phyloP scores from a whole-genome alignment of 805 yeast species.

The Wickerhamomyces subpelliculosus region DNA sequence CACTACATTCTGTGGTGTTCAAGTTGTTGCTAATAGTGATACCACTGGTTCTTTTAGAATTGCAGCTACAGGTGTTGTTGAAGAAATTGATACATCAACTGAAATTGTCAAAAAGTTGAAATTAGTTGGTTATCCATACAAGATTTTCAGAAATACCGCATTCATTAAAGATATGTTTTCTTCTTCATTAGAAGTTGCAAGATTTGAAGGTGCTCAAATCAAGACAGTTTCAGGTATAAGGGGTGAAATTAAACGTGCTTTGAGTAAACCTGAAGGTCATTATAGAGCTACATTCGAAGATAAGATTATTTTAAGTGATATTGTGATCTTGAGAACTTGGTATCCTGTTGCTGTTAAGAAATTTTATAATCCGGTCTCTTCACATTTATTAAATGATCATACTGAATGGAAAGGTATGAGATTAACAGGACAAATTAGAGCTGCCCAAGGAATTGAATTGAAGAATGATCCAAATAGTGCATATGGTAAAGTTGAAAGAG shows the following conservation, averaged over 20 bases:
- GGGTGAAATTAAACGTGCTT: conserved; percentile 94
- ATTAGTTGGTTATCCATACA: conserved; percentile 90
- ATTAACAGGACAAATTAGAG: conserved; percentile 88
- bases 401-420: conserved; percentile 95
- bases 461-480: conserved; percentile 48
- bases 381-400: conserved; percentile 71
- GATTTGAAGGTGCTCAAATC: conserved; percentile 95
- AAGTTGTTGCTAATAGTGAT: conserved; percentile 72
- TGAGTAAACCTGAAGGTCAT: conserved; percentile 90
- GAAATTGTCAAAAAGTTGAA: conserved; percentile 95
- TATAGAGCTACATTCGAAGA: conserved; percentile 97
- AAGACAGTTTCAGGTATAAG: conserved; percentile 95
- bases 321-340: conserved; percentile 90
- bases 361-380: conserved; percentile 94
- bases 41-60: conserved; percentile 90
- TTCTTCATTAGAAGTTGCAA: conserved; percentile 89
- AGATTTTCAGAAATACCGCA: conserved; percentile 92
- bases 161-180: conserved; percentile 95
- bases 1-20: conserved; percentile 95
- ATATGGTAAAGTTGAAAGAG: conserved; percentile 72
- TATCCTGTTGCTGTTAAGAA: conserved; percentile 86
- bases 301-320: conserved; percentile 84
- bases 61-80: conserved; percentile 94
- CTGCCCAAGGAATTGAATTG: conserved; percentile 58
- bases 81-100: conserved; percentile 79